Evolutionary conservation across 129 eudicot species (phyloP).

Genomic region (Lactuca sativa): DNA sequence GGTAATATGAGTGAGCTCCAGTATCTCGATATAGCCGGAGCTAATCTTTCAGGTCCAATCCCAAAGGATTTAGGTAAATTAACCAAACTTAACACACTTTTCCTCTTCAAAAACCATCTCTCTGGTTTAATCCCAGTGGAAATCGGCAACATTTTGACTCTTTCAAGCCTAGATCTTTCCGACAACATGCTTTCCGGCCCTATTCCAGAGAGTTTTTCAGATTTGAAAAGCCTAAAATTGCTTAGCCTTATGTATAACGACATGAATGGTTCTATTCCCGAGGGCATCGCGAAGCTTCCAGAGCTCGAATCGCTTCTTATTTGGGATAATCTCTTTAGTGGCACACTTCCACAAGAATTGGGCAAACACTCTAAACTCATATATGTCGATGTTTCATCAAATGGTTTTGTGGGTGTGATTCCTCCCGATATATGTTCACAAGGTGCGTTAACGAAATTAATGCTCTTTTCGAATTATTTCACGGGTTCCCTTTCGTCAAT

Average conservation of each 20-base stretch:
- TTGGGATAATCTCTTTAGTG: constrained; percentile 85
- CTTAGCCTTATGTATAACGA: constrained; percentile 85
- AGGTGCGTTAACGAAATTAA: constrained; percentile 57
- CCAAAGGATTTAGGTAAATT: constrained; percentile 63
- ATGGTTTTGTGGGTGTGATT: constrained; percentile 59
- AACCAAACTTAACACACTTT: constrained; percentile 67
- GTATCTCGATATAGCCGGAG: constrained; percentile 95
- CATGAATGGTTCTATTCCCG: constrained; percentile 79
- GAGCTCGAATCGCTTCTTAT: constrained; percentile 69
- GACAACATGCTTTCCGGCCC: constrained; percentile 79
- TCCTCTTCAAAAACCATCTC: constrained; percentile 72
- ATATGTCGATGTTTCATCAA: constrained; percentile 88
- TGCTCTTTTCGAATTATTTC: constrained; percentile 80
- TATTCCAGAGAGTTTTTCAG: constrained; percentile 72
- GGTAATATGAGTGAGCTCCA: constrained; percentile 80
- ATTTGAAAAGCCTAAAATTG: constrained; percentile 58
- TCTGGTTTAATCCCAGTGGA: constrained; percentile 63
- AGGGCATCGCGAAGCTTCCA: constrained; percentile 72
- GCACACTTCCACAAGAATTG: constrained; percentile 68
- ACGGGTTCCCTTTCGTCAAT: constrained; percentile 66
- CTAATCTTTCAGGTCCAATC: constrained; percentile 76
- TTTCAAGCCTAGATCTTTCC: constrained; percentile 89
- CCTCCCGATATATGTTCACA: constrained; percentile 74
- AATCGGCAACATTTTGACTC: constrained; percentile 46
- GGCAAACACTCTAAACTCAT: constrained; percentile 73